phyloP scores from a whole-genome alignment of 352 stramenopile genomes.

The Phytophthora crassamura region DNA sequence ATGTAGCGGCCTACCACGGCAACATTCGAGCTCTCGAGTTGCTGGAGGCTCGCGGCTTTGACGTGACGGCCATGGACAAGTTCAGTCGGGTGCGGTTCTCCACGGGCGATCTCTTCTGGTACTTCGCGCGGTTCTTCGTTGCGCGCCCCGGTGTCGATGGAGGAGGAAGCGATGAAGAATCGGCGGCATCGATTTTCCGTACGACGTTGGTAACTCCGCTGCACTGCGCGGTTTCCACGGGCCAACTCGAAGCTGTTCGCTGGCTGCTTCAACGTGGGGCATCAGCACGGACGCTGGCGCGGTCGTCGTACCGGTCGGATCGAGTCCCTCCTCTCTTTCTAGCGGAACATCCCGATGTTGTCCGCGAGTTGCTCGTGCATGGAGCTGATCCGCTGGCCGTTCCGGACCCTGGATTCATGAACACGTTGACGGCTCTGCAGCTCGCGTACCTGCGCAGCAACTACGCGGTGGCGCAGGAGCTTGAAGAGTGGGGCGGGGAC shows the following conservation, averaged over 20 bases:
- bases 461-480: constrained; percentile 74
- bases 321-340: constrained; percentile 81
- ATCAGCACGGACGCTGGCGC: constrained; percentile 53
- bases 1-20: constrained; percentile 77
- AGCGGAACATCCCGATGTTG: constrained; percentile 69
- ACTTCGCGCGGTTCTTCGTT: constrained; percentile 81
- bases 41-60: constrained; percentile 60
- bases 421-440: constrained; percentile 82
- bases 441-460: constrained; percentile 81
- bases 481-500: constrained; percentile 84
- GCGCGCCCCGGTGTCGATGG: constrained; percentile 42
- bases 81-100: constrained; percentile 80
- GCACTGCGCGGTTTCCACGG: constrained; percentile 79
- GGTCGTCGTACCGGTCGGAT: constrained; percentile 76
- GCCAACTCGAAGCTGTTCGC: constrained; percentile 68
- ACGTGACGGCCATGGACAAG: constrained; percentile 76
- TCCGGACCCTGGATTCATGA: constrained; percentile 81
- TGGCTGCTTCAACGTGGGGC: constrained; percentile 76
- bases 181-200: constrained; percentile 79
- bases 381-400: constrained; percentile 72
- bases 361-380: constrained; percentile 66
- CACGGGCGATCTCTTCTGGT: constrained; percentile 86
- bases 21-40: constrained; percentile 76
- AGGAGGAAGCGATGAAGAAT: constrained; percentile 58
- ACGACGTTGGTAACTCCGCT: constrained; percentile 84